These are phyloP conservation scores for Yamadazyma endophytica DNA, from an alignment of 805 yeast genomes.

Conservation along the genomic window DNA sequence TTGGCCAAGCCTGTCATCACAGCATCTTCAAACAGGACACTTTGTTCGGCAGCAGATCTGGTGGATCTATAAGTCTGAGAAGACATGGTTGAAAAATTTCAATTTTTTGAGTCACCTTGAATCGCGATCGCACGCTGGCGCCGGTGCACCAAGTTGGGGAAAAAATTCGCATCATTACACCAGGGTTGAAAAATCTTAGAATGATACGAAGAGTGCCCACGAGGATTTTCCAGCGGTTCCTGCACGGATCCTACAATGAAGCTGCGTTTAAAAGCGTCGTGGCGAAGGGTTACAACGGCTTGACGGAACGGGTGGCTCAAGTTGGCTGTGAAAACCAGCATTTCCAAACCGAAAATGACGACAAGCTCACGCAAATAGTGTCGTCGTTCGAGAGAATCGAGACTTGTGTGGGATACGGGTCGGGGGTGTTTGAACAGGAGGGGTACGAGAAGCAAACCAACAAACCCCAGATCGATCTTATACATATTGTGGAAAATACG, in stretches of 20 bases:
- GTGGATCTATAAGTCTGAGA: conserved; percentile 76
- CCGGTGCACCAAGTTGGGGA: too few relatives aligned
- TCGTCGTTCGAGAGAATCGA: conserved; percentile 37
- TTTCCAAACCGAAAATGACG: conserved; percentile 36
- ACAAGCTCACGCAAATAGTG: conserved; percentile 41
- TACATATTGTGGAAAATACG: conserved; percentile 75
- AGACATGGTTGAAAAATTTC: conserved; percentile 2
- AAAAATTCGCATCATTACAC: too few relatives aligned
- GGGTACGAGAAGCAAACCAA: conserved; percentile 28
- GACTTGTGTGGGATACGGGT: conserved; percentile 76
- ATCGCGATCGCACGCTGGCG: too few relatives aligned
- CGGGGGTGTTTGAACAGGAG: conserved; percentile 80
- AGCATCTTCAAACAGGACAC: conserved; percentile 71
- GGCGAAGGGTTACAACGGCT: conserved; percentile 3
- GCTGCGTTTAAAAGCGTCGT: too few relatives aligned
- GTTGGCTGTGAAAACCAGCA: too few relatives aligned
- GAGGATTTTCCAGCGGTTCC: too few relatives aligned
- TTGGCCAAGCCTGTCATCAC: conserved; percentile 89
- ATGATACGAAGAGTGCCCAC: too few relatives aligned
- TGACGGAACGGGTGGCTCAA: background rate
- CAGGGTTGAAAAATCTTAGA: too few relatives aligned
- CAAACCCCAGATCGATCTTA: conserved; percentile 78
- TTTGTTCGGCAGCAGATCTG: conserved; percentile 52
- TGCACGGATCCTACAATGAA: too few relatives aligned
- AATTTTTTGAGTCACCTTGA: conserved; percentile 2